Evolutionary conservation across 345 rosid genomes (phyloP).

Genomic region (Acer negundo): DNA sequence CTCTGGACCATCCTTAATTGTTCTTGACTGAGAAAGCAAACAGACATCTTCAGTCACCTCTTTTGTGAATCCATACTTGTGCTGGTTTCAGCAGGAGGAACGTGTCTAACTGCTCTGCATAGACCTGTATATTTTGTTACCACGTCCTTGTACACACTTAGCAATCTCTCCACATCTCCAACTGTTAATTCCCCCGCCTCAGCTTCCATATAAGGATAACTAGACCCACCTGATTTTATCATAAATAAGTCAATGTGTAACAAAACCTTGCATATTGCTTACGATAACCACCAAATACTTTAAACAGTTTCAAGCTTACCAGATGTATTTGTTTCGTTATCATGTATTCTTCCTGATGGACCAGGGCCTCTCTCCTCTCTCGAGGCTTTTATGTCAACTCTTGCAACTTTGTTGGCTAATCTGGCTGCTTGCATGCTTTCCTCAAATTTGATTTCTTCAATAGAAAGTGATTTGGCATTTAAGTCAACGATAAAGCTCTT

Average conservation of each 20-base stretch:
- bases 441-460: constrained; percentile 58
- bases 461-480: constrained; percentile 58
- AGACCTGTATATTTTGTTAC: constrained; percentile 47
- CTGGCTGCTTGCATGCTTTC: constrained; percentile 57
- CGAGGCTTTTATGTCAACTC: constrained; percentile 18
- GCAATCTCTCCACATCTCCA: constrained; percentile 52
- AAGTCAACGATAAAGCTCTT: constrained; percentile 53
- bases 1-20: not conserved
- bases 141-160: constrained; percentile 55
- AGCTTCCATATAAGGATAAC: constrained; percentile 55
- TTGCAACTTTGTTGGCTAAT: constrained; percentile 32
- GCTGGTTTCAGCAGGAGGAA: constrained; percentile 24
- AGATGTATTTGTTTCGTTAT: constrained; percentile 15
- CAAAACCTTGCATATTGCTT: not conserved
- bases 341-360: constrained; percentile 23
- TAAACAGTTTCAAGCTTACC: constrained; percentile 1
- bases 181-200: constrained; percentile 46
- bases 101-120: constrained; percentile 33
- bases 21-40: not conserved
- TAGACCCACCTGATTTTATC: constrained; percentile 29
- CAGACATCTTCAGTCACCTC: constrained; percentile 16
- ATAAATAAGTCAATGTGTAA: not conserved
- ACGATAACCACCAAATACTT: not conserved
- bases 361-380: constrained; percentile 22
- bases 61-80: not conserved